Evolutionary conservation across 257 asterid species (phyloP).

Genomic region (Paraleonurus japonicus): DNA sequence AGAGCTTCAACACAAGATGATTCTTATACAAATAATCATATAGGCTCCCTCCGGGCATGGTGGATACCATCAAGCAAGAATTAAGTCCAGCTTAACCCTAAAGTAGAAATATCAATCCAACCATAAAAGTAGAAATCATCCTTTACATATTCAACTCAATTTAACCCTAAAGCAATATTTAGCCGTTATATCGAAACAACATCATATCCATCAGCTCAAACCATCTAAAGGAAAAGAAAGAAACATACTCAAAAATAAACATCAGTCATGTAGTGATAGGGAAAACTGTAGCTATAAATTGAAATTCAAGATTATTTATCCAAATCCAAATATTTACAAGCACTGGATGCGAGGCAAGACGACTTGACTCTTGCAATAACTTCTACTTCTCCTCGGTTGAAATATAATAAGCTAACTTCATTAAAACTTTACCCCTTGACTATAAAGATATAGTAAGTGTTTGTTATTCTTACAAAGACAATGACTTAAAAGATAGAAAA

Average conservation of each 20-base stretch:
- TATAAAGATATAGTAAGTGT: neutral
- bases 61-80: no score
- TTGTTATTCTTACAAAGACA: neutral
- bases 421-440: neutral
- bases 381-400: neutral
- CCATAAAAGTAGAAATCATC: no score
- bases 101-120: no score
- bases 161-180: neutral
- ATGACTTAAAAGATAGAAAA: neutral
- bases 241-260: slow-evolving; percentile 5
- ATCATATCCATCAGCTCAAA: neutral
- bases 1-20: slow-evolving; percentile 52
- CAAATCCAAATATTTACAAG: neutral
- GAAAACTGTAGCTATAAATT: neutral
- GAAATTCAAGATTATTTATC: neutral
- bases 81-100: no score
- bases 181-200: neutral
- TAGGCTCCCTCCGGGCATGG: slow-evolving; percentile 88
- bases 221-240: neutral
- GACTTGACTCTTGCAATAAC: neutral
- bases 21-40: slow-evolving; percentile 71
- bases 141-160: no score
- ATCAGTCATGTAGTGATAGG: neutral
- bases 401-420: neutral
- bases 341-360: neutral